phyloP scores from a whole-genome alignment of 1,284 basidiomycete species.

The Ganoderma sp. region DNA sequence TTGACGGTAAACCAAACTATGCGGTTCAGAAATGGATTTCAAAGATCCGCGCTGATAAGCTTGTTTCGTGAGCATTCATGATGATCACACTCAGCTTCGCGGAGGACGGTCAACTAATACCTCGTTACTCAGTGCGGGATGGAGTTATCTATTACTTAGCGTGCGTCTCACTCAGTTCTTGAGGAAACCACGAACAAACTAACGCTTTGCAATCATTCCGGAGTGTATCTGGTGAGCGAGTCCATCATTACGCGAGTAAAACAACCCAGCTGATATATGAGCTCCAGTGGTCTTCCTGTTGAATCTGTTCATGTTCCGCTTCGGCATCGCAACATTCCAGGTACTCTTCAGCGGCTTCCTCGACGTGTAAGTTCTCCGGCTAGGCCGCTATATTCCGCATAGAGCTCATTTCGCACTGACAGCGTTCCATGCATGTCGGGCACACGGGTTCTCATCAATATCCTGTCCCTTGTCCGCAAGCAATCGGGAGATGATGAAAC shows the following conservation, averaged over 20 bases:
- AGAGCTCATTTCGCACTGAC: not conserved
- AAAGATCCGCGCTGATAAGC: not conserved
- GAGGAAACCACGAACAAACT: not conserved
- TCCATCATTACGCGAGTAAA: not conserved
- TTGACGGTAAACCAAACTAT: conserved; percentile 9
- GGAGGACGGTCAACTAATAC: not conserved
- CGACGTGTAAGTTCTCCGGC: conserved; percentile 9
- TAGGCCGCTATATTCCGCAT: not conserved
- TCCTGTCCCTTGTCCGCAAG: conserved; percentile 14
- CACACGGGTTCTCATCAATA: conserved; percentile 17
- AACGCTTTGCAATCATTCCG: not conserved
- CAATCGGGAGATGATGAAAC: not conserved
- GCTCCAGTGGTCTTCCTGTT: conserved; percentile 12
- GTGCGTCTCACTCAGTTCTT: not conserved
- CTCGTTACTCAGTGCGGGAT: not conserved
- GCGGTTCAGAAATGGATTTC: conserved; percentile 4
- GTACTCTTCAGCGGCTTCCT: conserved; percentile 16
- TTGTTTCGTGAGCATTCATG: conserved; percentile 3
- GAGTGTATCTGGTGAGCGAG: not conserved
- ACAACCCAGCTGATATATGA: not conserved
- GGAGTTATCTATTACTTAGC: conserved; percentile 7
- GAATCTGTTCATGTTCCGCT: conserved; percentile 20
- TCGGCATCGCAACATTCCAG: conserved; percentile 5
- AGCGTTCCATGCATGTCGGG: conserved; percentile 21
- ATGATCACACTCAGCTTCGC: too few species aligned